Evolutionary conservation across 2,329 filamentous ascomycete genomes (phyloP).

Genomic region (Trichoderma lentiforme): DNA sequence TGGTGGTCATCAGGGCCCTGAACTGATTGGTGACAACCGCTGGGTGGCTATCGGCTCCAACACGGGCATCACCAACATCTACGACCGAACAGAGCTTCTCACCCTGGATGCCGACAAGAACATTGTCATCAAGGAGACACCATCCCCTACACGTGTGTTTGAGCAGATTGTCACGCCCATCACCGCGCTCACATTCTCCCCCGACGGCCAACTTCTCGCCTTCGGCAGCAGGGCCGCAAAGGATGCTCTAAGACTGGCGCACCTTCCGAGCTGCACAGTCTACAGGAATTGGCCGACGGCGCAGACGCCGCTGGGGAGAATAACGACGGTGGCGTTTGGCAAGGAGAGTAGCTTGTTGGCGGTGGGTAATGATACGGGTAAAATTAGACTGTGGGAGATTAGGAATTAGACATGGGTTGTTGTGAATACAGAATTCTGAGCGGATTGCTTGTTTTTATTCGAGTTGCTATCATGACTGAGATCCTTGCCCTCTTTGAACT

Average conservation of each 20-base stretch:
- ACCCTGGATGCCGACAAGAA: slow-evolving; percentile 36
- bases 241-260: slow-evolving; percentile 81
- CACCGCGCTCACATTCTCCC: slow-evolving; percentile 75
- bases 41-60: slow-evolving; percentile 88
- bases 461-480: neutral
- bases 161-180: slow-evolving; percentile 87
- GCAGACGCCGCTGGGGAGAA: slow-evolving; percentile 80
- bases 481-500: neutral
- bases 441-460: slow-evolving; percentile 1
- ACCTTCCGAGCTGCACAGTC: slow-evolving; percentile 87
- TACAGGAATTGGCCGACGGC: slow-evolving; percentile 97
- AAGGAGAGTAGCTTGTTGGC: slow-evolving; percentile 67
- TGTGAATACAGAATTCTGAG: slow-evolving; percentile 14
- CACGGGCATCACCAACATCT: slow-evolving; percentile 88
- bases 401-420: slow-evolving; percentile 47
- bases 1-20: slow-evolving; percentile 64
- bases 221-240: slow-evolving; percentile 86
- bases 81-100: slow-evolving; percentile 71
- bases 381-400: slow-evolving; percentile 89
- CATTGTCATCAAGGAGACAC: slow-evolving; percentile 59
- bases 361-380: slow-evolving; percentile 84
- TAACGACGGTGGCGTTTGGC: slow-evolving; percentile 71
- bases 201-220: slow-evolving; percentile 83
- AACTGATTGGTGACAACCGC: slow-evolving; percentile 68
- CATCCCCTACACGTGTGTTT: slow-evolving; percentile 68